These are phyloP conservation scores for Yarrowia galli DNA, from an alignment of 1,139 yeast genomes.

Conservation along the genomic window DNA sequence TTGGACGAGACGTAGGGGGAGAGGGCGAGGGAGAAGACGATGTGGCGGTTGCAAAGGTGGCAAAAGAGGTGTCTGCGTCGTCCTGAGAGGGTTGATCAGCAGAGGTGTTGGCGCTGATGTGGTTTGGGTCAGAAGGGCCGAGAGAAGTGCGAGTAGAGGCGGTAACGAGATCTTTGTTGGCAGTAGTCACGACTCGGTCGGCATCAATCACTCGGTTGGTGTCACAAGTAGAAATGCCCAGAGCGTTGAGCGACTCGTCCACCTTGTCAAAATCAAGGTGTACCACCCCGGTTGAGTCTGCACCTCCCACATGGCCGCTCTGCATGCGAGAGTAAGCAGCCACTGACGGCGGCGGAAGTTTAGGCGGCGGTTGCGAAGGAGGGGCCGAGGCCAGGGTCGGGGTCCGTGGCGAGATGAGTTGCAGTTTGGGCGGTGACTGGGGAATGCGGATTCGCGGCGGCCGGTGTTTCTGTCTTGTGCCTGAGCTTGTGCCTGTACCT, in stretches of 20 bases:
- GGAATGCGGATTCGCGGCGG: background rate
- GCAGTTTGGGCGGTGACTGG: background rate
- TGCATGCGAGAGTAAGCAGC: slow-evolving; percentile 20
- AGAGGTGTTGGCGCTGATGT: too few species aligned
- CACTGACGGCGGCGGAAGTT: background rate
- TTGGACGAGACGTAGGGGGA: background rate
- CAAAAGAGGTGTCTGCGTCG: background rate
- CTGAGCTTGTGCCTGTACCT: too few species aligned
- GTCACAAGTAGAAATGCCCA: too few species aligned
- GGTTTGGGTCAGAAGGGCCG: background rate
- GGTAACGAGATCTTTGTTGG: too few species aligned
- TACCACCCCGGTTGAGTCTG: background rate
- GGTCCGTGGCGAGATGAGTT: slow-evolving; percentile 13
- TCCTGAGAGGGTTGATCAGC: too few species aligned
- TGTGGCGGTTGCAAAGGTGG: too few species aligned
- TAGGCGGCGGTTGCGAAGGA: background rate
- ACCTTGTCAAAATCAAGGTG: too few species aligned
- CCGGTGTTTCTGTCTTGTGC: slow-evolving; percentile 1
- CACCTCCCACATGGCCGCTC: background rate
- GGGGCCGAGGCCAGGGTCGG: slow-evolving; percentile 26
- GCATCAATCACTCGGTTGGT: too few species aligned
- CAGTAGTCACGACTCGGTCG: too few species aligned
- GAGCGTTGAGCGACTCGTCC: too few species aligned
- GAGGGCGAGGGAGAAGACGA: background rate
- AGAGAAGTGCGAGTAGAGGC: background rate